phyloP scores from a whole-genome alignment of 225 moss, liverwort and hornwort genomes.

The Pleurozium schreberi region DNA sequence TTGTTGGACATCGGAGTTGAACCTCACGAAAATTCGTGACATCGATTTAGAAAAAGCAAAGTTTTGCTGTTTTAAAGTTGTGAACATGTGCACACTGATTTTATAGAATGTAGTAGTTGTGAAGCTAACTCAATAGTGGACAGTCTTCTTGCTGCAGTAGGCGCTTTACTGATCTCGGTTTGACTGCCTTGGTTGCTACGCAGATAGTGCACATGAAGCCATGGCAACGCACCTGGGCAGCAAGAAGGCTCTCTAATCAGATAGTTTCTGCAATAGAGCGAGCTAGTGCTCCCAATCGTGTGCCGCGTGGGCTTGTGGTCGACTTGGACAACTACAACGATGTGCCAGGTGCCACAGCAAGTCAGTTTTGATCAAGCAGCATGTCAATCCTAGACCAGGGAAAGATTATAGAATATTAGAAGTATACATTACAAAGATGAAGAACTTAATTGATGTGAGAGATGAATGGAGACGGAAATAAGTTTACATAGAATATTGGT shows the following conservation, averaged over 20 bases:
- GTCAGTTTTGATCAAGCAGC: neutral
- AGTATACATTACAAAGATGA: too few species aligned
- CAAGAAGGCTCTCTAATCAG: conserved; percentile 66
- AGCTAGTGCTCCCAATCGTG: conserved; percentile 67
- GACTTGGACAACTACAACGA: conserved; percentile 35
- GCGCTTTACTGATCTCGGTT: neutral
- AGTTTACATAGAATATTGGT: too few species aligned
- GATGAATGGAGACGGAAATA: too few species aligned
- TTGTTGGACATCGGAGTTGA: neutral
- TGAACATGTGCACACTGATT: neutral
- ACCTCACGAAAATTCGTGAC: neutral
- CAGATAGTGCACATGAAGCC: conserved; percentile 95
- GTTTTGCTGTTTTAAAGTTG: neutral
- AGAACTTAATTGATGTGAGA: too few species aligned
- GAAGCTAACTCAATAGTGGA: neutral
- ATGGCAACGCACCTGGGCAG: conserved; percentile 96
- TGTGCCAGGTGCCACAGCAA: conserved; percentile 2
- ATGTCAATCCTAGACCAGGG: neutral
- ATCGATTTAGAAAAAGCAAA: neutral
- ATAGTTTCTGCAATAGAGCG: conserved; percentile 76
- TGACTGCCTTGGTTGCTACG: neutral
- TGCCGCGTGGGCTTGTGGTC: conserved; percentile 52
- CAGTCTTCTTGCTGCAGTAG: neutral
- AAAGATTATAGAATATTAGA: too few species aligned
- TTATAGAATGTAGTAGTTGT: neutral